Base-by-base conservation (phyloP, 2,329 filamentous ascomycete genomes). In the Cladophialophora chaetospira region DNA sequence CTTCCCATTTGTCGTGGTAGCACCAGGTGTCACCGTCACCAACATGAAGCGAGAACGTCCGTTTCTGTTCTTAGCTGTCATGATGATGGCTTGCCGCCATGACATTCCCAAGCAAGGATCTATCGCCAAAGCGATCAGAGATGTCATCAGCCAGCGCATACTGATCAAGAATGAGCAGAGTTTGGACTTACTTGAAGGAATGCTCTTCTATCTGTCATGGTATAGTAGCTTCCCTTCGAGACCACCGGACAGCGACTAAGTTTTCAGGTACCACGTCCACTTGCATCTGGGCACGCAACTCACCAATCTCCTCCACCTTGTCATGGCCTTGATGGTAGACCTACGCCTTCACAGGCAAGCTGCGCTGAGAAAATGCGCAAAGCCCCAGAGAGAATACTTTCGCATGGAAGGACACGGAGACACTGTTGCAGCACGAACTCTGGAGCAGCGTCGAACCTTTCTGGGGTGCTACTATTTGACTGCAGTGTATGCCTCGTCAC, bases 381-480 rank as follows among this genome's bases (percentile, higher is more conserved):
- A 48, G 38, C 49, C 49, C 4, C 40, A 43, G 28, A 33, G 48
- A 9, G 50, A 46, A 31, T 54, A 57, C 33, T 55, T 60, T 19
- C 43, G 53, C 23, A 23, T 44, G 28, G 38, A 55, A 21, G 38
- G 47, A 29, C 43, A 56, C 3, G 44, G 28, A 5, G 42, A 26
- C 31, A 38, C 5, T 15, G 9, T 15, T 13, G 36, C 45, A 9
- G 13, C 36, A n/a, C 71, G 68, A 67, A 68, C 71, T 2, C 54
- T 62, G n/a, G 76, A 77, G 21, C 75, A 76, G 51, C 72, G 76
- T 49, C 70, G 76, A 44, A 75, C 76, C 2, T 68, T 76, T 10
- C 71, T 73, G 3, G 77, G 75, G 3, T 72, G 74, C 25, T 79
- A 74, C 58, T 76, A 75, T 57, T 63, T 78, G 10, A 72, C 73